These are phyloP conservation scores for Extremus antarcticus DNA, from an alignment of 495 filamentous ascomycete species.

Conservation along the genomic window DNA sequence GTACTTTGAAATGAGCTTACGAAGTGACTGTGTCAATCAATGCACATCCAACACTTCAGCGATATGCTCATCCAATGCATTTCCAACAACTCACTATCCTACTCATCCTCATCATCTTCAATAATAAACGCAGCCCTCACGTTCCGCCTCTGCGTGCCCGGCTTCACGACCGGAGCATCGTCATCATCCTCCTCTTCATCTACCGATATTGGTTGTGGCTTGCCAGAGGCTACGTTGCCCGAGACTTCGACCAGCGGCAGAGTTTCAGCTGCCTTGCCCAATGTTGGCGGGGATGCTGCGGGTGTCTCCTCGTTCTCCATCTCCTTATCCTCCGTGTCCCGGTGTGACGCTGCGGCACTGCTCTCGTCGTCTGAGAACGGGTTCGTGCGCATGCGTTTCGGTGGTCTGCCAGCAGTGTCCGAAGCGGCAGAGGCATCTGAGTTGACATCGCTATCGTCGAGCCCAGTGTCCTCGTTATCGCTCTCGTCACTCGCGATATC, in stretches of 20 bases:
- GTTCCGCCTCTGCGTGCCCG: constrained; percentile 25
- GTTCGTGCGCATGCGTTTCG: constrained; percentile 17
- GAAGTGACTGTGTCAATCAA: no score
- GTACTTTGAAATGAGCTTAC: no score
- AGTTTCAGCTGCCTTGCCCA: neutral
- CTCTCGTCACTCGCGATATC: neutral
- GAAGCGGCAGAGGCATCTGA: constrained; percentile 8
- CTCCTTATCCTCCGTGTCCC: neutral
- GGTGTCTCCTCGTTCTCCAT: constrained; percentile 2
- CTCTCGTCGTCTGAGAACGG: constrained; percentile 1
- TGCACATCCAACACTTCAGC: no score
- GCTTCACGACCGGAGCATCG: constrained; percentile 13
- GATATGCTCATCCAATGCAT: no score
- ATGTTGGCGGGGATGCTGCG: constrained; percentile 1
- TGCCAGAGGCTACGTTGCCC: neutral
- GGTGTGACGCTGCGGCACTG: neutral
- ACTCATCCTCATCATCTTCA: constrained; percentile 30
- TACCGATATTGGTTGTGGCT: neutral
- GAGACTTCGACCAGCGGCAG: constrained; percentile 6
- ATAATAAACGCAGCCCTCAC: constrained; percentile 43
- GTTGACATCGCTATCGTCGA: constrained; percentile 7
- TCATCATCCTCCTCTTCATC: constrained; percentile 22
- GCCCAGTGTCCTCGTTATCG: constrained; percentile 4
- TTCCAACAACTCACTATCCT: no score
- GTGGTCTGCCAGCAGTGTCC: constrained; percentile 1